Conservation (phyloP, 257 asterid genomes). For the Penstemon davidsonii region DNA sequence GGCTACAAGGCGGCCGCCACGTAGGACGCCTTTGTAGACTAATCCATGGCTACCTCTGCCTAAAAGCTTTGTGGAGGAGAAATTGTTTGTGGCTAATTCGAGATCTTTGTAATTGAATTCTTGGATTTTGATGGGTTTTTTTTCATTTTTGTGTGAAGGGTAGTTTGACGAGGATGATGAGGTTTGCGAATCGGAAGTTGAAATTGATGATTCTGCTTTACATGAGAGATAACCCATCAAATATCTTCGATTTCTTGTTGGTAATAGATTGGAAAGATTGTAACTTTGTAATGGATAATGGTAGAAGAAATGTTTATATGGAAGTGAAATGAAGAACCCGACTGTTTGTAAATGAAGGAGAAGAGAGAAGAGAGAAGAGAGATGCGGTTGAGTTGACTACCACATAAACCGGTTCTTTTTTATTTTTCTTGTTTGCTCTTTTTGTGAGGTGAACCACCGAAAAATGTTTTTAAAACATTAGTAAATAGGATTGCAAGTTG, state of each 20-base stretch:
- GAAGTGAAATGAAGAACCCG: neutral
- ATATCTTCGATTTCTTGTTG: neutral
- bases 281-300: neutral
- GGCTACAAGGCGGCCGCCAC: slow-evolving; percentile 76
- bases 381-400: neutral
- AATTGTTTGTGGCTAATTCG: slow-evolving; percentile 73
- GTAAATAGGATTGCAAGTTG: too few relatives aligned
- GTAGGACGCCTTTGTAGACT: slow-evolving; percentile 76
- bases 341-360: neutral
- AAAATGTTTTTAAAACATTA: too few relatives aligned
- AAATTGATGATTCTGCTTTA: slow-evolving; percentile 58
- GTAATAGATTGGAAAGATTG: neutral
- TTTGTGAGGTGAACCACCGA: too few relatives aligned
- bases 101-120: slow-evolving; percentile 72
- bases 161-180: slow-evolving; percentile 6
- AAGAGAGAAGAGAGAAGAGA: neutral
- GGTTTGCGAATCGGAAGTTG: slow-evolving; percentile 46
- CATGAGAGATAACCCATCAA: slow-evolving; percentile 87
- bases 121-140: slow-evolving; percentile 55
- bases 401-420: neutral
- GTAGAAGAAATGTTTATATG: neutral
- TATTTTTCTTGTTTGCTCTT: too few relatives aligned
- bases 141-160: slow-evolving; percentile 9
- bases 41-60: slow-evolving; percentile 90
- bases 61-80: slow-evolving; percentile 63